phyloP scores from a whole-genome alignment of 345 rosid genomes.

The Schrenkiella parvula region DNA sequence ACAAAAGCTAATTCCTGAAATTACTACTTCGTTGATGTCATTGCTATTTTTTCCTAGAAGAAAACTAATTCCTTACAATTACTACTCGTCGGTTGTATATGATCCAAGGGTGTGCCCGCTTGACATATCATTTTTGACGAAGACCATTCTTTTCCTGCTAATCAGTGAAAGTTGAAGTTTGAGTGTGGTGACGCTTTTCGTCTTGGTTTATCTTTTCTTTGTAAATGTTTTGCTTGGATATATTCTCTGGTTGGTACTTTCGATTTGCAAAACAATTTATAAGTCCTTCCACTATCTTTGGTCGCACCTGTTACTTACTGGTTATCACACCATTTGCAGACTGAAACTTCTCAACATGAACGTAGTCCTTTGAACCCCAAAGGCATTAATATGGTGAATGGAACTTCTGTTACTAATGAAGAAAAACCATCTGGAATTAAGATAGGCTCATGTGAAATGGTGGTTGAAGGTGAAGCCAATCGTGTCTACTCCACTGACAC shows the following conservation, averaged over 20 bases:
- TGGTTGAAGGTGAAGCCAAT: conserved; percentile 37
- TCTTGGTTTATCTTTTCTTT: background rate
- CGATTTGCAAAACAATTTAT: background rate
- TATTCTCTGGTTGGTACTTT: background rate
- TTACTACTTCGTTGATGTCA: background rate
- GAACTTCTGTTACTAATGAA: conserved; percentile 37
- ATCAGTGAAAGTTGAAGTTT: conserved; percentile 21
- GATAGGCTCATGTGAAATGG: conserved; percentile 36
- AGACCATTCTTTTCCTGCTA: background rate
- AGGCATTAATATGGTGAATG: conserved; percentile 38
- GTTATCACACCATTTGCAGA: conserved; percentile 42
- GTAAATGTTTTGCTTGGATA: background rate
- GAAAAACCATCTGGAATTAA: conserved; percentile 35
- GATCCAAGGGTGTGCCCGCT: conserved; percentile 2
- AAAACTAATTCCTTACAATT: background rate
- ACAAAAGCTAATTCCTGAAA: background rate
- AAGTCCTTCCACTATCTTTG: background rate
- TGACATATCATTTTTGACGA: background rate
- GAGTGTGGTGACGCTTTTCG: background rate
- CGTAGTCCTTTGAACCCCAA: conserved; percentile 39
- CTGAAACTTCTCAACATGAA: conserved; percentile 48
- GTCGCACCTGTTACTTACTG: background rate
- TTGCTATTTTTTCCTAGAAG: background rate
- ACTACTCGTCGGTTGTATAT: background rate
- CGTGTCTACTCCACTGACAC: conserved; percentile 28